Base-by-base conservation (phyloP, 2,329 filamentous ascomycete species). In the Ascochyta rabiei region DNA sequence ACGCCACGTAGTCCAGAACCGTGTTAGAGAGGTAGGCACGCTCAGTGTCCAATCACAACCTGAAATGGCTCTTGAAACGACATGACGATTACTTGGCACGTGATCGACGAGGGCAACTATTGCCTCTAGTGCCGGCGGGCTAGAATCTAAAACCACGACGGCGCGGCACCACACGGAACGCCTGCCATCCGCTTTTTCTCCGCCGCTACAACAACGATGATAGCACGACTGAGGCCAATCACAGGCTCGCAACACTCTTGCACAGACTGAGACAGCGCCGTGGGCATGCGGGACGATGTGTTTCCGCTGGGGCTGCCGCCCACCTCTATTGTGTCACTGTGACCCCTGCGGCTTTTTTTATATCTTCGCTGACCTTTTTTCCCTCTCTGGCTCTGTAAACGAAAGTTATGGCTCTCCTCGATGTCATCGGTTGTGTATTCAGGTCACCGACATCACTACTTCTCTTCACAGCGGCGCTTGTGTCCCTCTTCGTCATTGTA, bases 391-490 rank as follows among this genome's bases (percentile, higher is more conserved):
- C 7, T 12, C 18, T 19, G 26, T n/a, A 39, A 28, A 42, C 21
- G 6, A 13, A 2, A 31, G 28, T n/a, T 8, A 64, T 64, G 60
- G 54, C 58, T 31, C 50, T 59, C 13, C 12, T 55, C 15, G 46
- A 59, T n/a, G 16, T 56, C 0, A 1, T 57, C 16, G 7, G 38
- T 2, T 43, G 16, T 43, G 34, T 64, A 23, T 10, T 45, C 16
- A 21, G 45, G 9, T 59, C 59, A 2, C 53, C 57, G 16, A 57
- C 59, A 31, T 33, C 61, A 16, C 9, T 56, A 7, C 35, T 68
- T 4, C 50, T 63, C 33, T 47, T 38, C 12, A 46, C 48, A 10
- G 30, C 47, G 18, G 48, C 60, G 5, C 49, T 67, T 12, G 41
- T 63, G 19, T 39, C 53, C 4, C 19, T 47, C 6, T 66, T 60